phyloP scores from a whole-genome alignment of 192 early-diverging fungal species.

The Coemansia javaensis region DNA sequence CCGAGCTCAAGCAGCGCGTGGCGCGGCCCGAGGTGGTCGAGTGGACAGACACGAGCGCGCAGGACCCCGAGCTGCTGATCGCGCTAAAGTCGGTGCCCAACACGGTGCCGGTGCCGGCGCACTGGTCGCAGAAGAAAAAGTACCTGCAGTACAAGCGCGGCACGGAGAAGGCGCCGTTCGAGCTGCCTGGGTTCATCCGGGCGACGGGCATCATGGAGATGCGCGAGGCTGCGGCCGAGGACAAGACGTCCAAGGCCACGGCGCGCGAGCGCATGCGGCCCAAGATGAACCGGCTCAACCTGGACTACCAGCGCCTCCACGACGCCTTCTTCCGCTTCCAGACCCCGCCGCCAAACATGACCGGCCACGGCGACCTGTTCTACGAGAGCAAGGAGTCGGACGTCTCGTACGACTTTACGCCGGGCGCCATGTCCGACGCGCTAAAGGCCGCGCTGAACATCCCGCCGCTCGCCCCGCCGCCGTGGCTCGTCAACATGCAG shows the following conservation, averaged over 20 bases:
- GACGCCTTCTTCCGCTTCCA: constrained; percentile 98
- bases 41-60: constrained; percentile 90
- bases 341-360: constrained; percentile 56
- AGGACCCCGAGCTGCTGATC: constrained; percentile 86
- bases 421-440: constrained; percentile 80
- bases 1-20: constrained; percentile 88
- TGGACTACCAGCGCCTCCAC: constrained; percentile 97
- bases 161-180: constrained; percentile 92
- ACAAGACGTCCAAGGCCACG: constrained; percentile 70
- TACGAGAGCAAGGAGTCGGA: constrained; percentile 98
- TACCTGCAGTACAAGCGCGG: constrained; percentile 96
- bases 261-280: constrained; percentile 83
- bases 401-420: constrained; percentile 78
- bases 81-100: constrained; percentile 88
- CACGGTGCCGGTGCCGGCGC: constrained; percentile 89
- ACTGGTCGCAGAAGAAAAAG: constrained; percentile 96
- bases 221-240: constrained; percentile 81
- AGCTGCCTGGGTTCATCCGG: constrained; percentile 96
- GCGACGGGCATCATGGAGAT: constrained; percentile 98
- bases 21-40: constrained; percentile 94
- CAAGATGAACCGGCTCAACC: constrained; percentile 93
- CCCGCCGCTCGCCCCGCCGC: constrained; percentile 87
- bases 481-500: constrained; percentile 99
- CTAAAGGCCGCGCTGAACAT: constrained; percentile 83
- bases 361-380: constrained; percentile 56